phyloP scores from a whole-genome alignment of 306 rosid species.

The Cucumis sativus region Cucumber_9930_V3 NC_026658.2:13106501-13107000 shows the following conservation, averaged over 20 bases:
- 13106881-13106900: not conserved
- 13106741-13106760: constrained; percentile 87
- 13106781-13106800: constrained; percentile 11
- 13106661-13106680: not conserved
- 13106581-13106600: not conserved
- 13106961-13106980: not conserved
- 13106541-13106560: not conserved
- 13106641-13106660: not conserved
- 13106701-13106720: constrained; percentile 87
- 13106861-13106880: not conserved
- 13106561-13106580: not conserved
- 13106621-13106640: not conserved
- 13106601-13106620: not conserved
- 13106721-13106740: constrained; percentile 48
- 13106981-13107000: not conserved
- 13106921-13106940: not conserved
- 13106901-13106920: not conserved
- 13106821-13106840: not conserved
- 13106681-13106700: not conserved
- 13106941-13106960: not conserved
- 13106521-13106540: not conserved
- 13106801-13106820: constrained; percentile 3
- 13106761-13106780: constrained; percentile 82
- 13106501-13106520: not conserved
- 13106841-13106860: not conserved